Evolutionary conservation across 176 grass and related monocot species (phyloP).

Genomic region (Eleusine coracana): DNA sequence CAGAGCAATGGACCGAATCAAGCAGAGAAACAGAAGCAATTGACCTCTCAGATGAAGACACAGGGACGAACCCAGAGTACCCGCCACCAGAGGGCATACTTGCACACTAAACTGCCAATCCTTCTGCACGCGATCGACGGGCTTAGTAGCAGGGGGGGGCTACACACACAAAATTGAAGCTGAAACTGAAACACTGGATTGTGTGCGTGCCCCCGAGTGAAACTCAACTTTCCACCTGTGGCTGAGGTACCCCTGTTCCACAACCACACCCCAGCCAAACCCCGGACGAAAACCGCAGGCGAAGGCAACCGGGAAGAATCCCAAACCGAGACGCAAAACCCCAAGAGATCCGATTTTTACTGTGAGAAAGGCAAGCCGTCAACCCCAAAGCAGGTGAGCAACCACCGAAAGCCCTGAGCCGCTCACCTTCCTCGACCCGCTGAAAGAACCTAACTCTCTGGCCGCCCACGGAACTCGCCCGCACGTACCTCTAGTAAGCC

Average conservation of each 20-base stretch:
- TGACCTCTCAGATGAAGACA: neutral
- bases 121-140: neutral
- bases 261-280: neutral
- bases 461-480: slow-evolving; percentile 18
- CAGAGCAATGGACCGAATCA: neutral
- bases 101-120: neutral
- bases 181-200: neutral
- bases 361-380: slow-evolving; percentile 35
- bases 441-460: slow-evolving; percentile 33
- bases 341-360: slow-evolving; percentile 37
- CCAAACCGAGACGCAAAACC: slow-evolving; percentile 11
- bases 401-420: slow-evolving; percentile 31
- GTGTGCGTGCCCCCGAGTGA: slow-evolving; percentile 4
- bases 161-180: neutral
- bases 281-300: neutral
- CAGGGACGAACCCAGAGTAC: neutral
- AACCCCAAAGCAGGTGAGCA: slow-evolving; percentile 31
- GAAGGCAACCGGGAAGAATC: slow-evolving; percentile 30
- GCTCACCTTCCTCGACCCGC: slow-evolving; percentile 34
- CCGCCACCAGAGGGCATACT: neutral
- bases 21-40: neutral
- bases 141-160: neutral
- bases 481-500: neutral
- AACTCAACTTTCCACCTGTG: slow-evolving; percentile 15
- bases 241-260: neutral